phyloP scores from a whole-genome alignment of 2,329 filamentous ascomycete species.

The Colletotrichum sp. region DNA sequence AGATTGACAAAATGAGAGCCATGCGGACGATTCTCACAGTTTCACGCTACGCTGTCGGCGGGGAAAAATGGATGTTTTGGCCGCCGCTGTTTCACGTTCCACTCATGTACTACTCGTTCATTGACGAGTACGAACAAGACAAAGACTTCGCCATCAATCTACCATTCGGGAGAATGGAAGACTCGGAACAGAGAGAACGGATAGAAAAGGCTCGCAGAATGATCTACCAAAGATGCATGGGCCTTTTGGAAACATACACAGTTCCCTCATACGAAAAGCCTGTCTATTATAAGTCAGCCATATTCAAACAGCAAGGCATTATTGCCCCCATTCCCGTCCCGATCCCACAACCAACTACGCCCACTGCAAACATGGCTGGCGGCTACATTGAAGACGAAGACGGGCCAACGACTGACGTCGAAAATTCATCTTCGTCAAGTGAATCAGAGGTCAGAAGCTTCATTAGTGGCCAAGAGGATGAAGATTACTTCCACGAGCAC shows the following conservation, averaged over 20 bases:
- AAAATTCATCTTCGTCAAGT: too few species aligned
- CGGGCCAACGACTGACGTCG: too few species aligned
- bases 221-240: background rate
- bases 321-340: too few species aligned
- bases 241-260: background rate
- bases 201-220: background rate
- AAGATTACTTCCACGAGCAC: background rate
- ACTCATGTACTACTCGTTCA: background rate
- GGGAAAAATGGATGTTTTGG: too few species aligned
- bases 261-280: background rate
- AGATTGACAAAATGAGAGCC: background rate
- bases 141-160: background rate
- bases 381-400: too few species aligned
- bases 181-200: fast-evolving
- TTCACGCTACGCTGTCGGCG: fast-evolving
- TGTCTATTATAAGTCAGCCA: too few species aligned
- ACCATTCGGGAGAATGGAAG: fast-evolving
- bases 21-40: background rate
- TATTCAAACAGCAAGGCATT: too few species aligned
- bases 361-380: too few species aligned
- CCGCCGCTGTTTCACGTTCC: background rate
- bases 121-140: background rate
- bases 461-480: fast-evolving
- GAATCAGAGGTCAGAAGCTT: too few species aligned
- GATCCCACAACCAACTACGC: too few species aligned